Evolutionary conservation across 2,329 filamentous ascomycete genomes (phyloP).

Genomic region (Scytalidium sp.): DNA sequence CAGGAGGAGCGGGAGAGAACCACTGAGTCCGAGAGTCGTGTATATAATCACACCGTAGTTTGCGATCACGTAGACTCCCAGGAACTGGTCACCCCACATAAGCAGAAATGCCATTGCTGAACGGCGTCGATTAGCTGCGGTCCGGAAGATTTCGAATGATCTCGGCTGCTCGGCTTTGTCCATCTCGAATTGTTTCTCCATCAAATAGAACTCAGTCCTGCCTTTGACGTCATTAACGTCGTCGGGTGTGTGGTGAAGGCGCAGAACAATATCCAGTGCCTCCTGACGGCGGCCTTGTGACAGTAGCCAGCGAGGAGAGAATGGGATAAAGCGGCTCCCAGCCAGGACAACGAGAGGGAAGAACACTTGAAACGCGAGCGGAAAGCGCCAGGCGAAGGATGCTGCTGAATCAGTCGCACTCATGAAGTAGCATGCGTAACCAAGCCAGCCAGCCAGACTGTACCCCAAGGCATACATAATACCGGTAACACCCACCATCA

Average conservation of each 20-base stretch:
- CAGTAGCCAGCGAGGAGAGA: constrained; percentile 1
- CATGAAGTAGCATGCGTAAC: constrained; percentile 43
- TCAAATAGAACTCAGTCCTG: constrained; percentile 2
- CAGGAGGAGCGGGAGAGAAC: constrained; percentile 15
- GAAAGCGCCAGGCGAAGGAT: constrained; percentile 1
- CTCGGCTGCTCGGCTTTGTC: not conserved
- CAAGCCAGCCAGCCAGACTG: not conserved
- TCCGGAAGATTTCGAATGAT: constrained; percentile 3
- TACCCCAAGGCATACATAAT: not conserved
- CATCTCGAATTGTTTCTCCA: not conserved
- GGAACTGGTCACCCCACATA: constrained; percentile 34
- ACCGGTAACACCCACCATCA: not conserved
- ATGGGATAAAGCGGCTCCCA: not conserved
- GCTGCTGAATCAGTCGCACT: constrained; percentile 29
- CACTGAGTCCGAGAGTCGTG: not conserved
- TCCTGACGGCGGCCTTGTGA: not conserved
- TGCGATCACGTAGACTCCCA: constrained; percentile 34
- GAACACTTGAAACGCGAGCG: not conserved
- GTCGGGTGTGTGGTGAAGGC: not conserved
- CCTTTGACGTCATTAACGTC: not conserved
- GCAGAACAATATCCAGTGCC: constrained; percentile 9
- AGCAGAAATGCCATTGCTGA: not conserved
- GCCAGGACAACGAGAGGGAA: not conserved
- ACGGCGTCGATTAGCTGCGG: constrained; percentile 3
- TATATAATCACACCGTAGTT: constrained; percentile 1